Evolutionary conservation across 208 protist species (phyloP), one percentile per base, ranked within the genome.

Genomic region (Leishmania guyanensis): DNA sequence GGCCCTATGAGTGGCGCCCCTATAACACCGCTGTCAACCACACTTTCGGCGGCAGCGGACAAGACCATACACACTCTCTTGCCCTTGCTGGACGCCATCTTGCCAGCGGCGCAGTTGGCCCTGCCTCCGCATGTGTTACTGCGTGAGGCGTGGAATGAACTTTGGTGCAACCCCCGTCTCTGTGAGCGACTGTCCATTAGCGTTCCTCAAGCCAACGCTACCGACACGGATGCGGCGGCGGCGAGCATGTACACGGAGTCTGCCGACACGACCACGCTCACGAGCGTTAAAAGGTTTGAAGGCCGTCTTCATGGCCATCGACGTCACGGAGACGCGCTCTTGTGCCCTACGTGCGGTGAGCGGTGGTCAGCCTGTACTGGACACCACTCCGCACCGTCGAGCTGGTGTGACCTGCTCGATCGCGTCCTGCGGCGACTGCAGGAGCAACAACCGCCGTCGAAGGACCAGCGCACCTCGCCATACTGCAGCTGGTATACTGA

Each of bases 101-200:
- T 90, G 53, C 72, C 83, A 51, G 77, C 76, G 16, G 53, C 77
- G 10, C 85, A 77, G 64, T 75, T 86, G 53, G 58, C 88, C 68
- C 74, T 92, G 16, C 78, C 87, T 3, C 68, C 85, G 68, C 76
- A 86, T 26, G 77, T 86, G 29, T 48, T 86, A 50, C 85, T 96
- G 56, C 79, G 89, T 2, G 93, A 96, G 74, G 83, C 93, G 54
- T 96, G 91, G 89, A 94, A 95, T 80, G 91, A 94, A 75, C 50
- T 93, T 2, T 88, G 81, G 78, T 88, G 88, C 82, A 81, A 88
- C 48, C 85, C 81, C 20, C 82, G 88, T 36, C 74, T 92, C 58
- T 80, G 88, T 46, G 20, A 60, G 39, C 69, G 65, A 77, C 66
- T 89, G 54, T 77, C 69, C 54, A 88, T 89, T 46, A 84, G 56